Conservation (phyloP, 2,329 filamentous ascomycete species). For the Tolypocladium guangdongense region DNA sequence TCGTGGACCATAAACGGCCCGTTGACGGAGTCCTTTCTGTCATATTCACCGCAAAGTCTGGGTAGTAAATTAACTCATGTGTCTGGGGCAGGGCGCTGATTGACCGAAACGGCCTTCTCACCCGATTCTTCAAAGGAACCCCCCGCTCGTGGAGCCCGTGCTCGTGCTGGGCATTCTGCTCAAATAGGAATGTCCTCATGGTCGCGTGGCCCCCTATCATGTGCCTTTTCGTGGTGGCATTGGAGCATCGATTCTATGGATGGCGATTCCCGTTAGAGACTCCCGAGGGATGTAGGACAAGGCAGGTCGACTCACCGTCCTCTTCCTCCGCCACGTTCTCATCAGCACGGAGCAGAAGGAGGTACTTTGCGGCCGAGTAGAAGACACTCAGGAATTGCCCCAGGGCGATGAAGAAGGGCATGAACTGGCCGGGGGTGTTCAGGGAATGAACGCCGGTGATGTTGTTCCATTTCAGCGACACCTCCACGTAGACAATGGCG, state of each 20-base stretch:
- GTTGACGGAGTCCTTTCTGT: neutral
- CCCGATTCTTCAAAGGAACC: neutral
- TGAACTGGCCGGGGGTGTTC: slow-evolving; percentile 12
- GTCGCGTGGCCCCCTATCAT: neutral
- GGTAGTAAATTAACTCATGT: neutral
- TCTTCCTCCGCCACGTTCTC: neutral
- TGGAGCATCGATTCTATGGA: neutral
- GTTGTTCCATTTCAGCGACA: slow-evolving; percentile 13
- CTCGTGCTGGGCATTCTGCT: no score
- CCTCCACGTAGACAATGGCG: slow-evolving; percentile 13
- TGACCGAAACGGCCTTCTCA: no score
- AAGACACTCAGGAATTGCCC: slow-evolving; percentile 11
- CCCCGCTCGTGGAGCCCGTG: no score
- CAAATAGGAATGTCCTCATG: neutral
- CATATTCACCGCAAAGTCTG: neutral
- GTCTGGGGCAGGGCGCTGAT: no score
- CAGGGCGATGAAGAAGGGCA: slow-evolving; percentile 14
- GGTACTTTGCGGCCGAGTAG: slow-evolving; percentile 6
- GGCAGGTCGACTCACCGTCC: slow-evolving; percentile 1
- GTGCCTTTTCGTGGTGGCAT: neutral
- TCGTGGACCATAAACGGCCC: neutral
- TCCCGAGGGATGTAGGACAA: neutral
- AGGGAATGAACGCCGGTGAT: slow-evolving; percentile 10
- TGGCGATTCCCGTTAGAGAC: neutral
- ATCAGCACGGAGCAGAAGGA: neutral